Base-by-base conservation (phyloP, 2,329 filamentous ascomycete species). In the Epichloe amarillans region DNA sequence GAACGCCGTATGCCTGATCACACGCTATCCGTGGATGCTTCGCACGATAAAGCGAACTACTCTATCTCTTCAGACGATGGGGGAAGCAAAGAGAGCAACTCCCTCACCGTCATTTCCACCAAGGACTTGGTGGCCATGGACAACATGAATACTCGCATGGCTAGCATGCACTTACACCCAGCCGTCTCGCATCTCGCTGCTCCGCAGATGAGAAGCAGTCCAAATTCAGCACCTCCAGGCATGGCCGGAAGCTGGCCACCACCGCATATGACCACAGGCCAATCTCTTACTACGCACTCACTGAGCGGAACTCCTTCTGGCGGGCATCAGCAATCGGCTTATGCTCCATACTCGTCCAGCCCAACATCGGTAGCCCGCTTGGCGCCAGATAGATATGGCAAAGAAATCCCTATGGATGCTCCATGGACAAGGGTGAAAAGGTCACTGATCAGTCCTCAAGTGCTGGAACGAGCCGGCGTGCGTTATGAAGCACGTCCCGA, bases 401-500 rank as follows among this genome's bases (percentile, higher is more conserved):
- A 72, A 4, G 71, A 75, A 12, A 83, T 84, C 2, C 63, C 73
- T 0, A 63, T 72, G 5, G 73, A 80, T 33, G 78, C 77, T 2
- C 71, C 72, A 50, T 82, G 78, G 78, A 82, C 78, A 12, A 73
- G 71, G 48, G 76, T 82, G 42, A 70, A 69, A 42, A 71, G 78
- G 19, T 65, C 65, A 4, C 64, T 79, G 1, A 69, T 82, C 11
- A 79, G 76, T 11, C 72, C 73, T 5, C 75, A 79, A 55, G 75
- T 79, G 0, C 66, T 82, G 5, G 67, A 72, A 37, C 66, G 70
- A 45, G 75, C 75, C 5, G 70, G 75, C 10, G 69, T 78, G 17
- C 72, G 78, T 12, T 82, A 79, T 57, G 78, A 82, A 61, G 78
- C 78, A 10, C 70, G 76, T 3, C 77, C 77, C 0, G 70, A 73